Evolutionary conservation across 768 basidiomycete genomes (phyloP), one percentile per base, ranked within the genome.

Genomic region (Rhizopogon vinicolor): DNA sequence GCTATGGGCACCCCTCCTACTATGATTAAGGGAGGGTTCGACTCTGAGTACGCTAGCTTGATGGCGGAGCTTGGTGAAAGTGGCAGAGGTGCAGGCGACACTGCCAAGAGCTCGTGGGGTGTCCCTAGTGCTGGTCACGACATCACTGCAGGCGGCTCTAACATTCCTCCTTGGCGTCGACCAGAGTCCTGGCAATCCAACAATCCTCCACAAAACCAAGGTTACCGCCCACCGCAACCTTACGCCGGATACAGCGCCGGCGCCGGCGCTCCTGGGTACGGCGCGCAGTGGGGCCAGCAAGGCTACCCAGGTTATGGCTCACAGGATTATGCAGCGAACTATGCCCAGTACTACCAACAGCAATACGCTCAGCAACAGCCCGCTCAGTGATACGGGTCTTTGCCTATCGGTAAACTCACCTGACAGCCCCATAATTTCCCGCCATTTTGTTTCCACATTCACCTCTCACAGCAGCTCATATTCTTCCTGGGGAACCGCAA

Each of bases 21-120:
- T 18, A 71, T 81, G 63, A 76, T 76, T 63, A 85, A 85, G 61
- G 83, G 86, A 63, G 89, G 88, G 25, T 98, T 98, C 74, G 97
- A 99, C 71, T 96, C 94, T 12, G 97, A 99, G 75, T 98, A 98
- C 65, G 93, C 93, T 41, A 93, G 84, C 63, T 75, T 99, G 60
- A 96, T 99, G 96, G 94, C 92, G 49, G 97, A 99, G 76, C 82
- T 99, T 39, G 97, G 97, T 52, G 97, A 99, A 75, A 81, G 82
- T 35, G 82, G 75, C 46, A 78, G 76, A 57, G 80, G 84, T 46
- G 74, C 75, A 50, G 75, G 76, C 51, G 88, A 86, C 65, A 70
- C 75, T 42, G 73, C 72, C 58, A 82, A 79, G 63, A 75, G 78
- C 33, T 68, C 78, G 14, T 87, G 87, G 73, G 82, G 86, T 60